Conservation (phyloP, 805 yeast species). For the Spathaspora arborariae region DNA sequence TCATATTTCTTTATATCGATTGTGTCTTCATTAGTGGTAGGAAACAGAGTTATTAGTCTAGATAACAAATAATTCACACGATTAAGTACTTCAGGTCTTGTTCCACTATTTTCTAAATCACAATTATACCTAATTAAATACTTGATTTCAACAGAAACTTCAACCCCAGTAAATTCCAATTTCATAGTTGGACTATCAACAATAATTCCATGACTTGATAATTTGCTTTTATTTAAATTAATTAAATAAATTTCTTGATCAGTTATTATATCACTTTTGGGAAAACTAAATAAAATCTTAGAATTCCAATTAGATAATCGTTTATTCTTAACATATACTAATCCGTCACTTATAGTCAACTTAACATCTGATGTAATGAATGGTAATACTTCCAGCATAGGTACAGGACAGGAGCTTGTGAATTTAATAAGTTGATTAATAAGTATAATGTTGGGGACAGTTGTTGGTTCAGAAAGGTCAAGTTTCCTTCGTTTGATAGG, state of each 20-base stretch:
- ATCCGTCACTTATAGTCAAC: constrained; percentile 8
- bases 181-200: constrained; percentile 5
- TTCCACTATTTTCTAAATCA: not conserved
- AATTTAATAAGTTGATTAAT: not conserved
- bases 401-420: not conserved
- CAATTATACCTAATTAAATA: constrained; percentile 2
- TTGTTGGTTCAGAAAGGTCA: not conserved
- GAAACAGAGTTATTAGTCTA: not conserved
- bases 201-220: constrained; percentile 4
- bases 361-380: constrained; percentile 13
- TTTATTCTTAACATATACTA: constrained; percentile 4
- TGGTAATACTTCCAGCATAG: not conserved
- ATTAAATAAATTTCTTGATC: constrained; percentile 5
- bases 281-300: constrained; percentile 2
- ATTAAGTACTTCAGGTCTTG: constrained; percentile 1
- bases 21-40: not conserved
- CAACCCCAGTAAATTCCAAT: not conserved
- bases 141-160: not conserved
- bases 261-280: constrained; percentile 1
- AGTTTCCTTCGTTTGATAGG: constrained; percentile 1
- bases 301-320: not conserved
- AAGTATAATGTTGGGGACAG: not conserved
- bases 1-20: not conserved
- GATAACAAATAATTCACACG: not conserved
- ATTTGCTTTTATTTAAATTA: constrained; percentile 1